Conservation (phyloP, 148 eudicot genomes). For the Rhododendron williamsianum region DNA sequence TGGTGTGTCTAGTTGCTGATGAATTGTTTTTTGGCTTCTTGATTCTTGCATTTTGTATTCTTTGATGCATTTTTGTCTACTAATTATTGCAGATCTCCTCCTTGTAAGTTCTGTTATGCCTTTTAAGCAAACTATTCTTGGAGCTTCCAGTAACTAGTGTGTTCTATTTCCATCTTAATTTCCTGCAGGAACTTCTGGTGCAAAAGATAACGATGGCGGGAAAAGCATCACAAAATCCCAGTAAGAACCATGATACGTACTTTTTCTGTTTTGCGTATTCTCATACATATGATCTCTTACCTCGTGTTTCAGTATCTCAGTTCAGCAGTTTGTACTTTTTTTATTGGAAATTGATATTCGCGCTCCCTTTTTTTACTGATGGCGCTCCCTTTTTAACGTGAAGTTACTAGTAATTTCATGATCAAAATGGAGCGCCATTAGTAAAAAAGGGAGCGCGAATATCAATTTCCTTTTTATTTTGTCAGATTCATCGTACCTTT, state of each 20-base stretch:
- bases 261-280: not conserved
- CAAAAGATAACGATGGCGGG: constrained; percentile 17
- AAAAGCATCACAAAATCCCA: constrained; percentile 14
- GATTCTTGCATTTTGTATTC: not conserved
- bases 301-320: not conserved
- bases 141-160: constrained; percentile 7
- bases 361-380: too few relatives aligned
- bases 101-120: not conserved
- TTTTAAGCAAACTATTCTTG: not conserved
- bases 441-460: too few relatives aligned
- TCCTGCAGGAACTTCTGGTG: constrained; percentile 37
- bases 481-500: not conserved
- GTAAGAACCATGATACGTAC: constrained; percentile 30
- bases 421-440: too few relatives aligned
- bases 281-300: not conserved
- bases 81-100: not conserved
- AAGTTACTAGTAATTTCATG: too few relatives aligned
- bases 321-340: not conserved
- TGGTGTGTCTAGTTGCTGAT: constrained; percentile 7
- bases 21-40: not conserved
- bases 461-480: not conserved
- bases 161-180: not conserved
- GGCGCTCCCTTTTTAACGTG: too few relatives aligned
- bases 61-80: not conserved
- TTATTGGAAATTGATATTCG: too few relatives aligned